Base-by-base conservation (phyloP, 768 basidiomycete genomes). In the Tubosaeta sp. region DNA sequence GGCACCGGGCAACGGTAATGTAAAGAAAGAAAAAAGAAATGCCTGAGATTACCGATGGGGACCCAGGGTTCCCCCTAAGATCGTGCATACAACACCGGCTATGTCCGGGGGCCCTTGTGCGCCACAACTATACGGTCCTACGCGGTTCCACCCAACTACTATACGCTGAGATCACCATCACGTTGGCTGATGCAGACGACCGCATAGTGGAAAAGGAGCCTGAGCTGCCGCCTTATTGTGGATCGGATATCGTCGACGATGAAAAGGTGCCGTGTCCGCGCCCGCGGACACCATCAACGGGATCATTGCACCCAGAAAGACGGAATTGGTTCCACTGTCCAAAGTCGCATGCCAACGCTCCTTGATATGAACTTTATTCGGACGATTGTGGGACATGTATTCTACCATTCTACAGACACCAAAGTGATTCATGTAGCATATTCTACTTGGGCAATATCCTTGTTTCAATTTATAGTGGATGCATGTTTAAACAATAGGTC, bases 171-270 rank as follows among this genome's bases (percentile, higher is more conserved):
- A 60, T 69, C 43, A 44, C 53, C 6, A 60, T 67, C 46, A 64
- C 64, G 1, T 58, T 45, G 22, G 61, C 59, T 2, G 61, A 64
- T 4, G 44, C 45, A 5, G 43, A 55, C 7, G 62, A 62, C 18
- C 54, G 60, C 11, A 18, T 8, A 18, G 10, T 14, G 30, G 48
- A 44, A 3, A 27, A 13, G 10, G 61, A 60, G 5, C 56, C 65
- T 11, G 76, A 72, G 11, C 31, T 18, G 3, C 80, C 79, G 6
- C 65, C 64, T 8, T 81, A 80, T 52, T 65, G 8, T 2, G 34
- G 19, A 3, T 12, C 18, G 21, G 51, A 48, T 8, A 11, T 9
- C 16, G 39, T 36, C 11, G 49, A 53, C 12, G 57, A 58, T 2
- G 49, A 60, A 13, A 63, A 66, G 50, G 47, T 40, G 41, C 48